Evolutionary conservation across 1,139 yeast genomes (phyloP).

Genomic region (Citeromyces hawaiiensis): DNA sequence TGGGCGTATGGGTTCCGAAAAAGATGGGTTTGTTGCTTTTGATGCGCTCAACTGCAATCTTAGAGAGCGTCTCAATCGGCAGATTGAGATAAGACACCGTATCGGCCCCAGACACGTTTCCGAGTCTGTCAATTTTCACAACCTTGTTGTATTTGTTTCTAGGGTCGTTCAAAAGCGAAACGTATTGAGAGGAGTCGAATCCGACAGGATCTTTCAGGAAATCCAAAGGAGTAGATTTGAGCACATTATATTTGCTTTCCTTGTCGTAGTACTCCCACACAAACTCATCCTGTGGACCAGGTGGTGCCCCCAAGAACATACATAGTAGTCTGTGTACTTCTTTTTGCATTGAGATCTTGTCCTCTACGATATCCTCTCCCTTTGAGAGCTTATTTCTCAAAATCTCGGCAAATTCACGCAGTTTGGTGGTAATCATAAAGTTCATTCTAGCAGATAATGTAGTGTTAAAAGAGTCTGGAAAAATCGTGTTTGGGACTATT

Average conservation of each 20-base stretch:
- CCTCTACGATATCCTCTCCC: slow-evolving; percentile 14
- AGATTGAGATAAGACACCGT: slow-evolving; percentile 51
- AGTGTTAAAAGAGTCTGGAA: slow-evolving; percentile 51
- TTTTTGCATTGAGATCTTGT: slow-evolving; percentile 35
- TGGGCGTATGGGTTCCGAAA: slow-evolving; percentile 61
- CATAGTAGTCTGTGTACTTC: slow-evolving; percentile 41
- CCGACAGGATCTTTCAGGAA: slow-evolving; percentile 34
- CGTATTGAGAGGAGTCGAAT: slow-evolving; percentile 32
- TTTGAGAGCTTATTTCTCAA: slow-evolving; percentile 23
- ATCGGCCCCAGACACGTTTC: slow-evolving; percentile 48
- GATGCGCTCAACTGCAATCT: slow-evolving; percentile 43
- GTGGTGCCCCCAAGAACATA: slow-evolving; percentile 48
- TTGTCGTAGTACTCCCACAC: slow-evolving; percentile 52
- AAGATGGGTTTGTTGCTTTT: slow-evolving; percentile 52
- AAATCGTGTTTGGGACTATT: slow-evolving; percentile 42
- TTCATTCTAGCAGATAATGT: slow-evolving; percentile 32
- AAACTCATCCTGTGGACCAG: slow-evolving; percentile 38
- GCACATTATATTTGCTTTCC: slow-evolving; percentile 31
- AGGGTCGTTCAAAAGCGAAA: slow-evolving; percentile 53
- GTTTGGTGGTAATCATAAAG: slow-evolving; percentile 39
- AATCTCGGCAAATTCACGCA: slow-evolving; percentile 46
- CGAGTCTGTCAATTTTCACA: slow-evolving; percentile 50
- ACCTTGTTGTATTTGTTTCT: slow-evolving; percentile 37
- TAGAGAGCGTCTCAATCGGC: slow-evolving; percentile 31
- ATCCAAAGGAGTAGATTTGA: slow-evolving; percentile 35